Percentiles rank a stretch among this genome's conserved stretches.
These are phyloP conservation scores for Monosporozyma aquatica DNA, from an alignment of 805 yeast genomes.

Conservation along the genomic window DNA sequence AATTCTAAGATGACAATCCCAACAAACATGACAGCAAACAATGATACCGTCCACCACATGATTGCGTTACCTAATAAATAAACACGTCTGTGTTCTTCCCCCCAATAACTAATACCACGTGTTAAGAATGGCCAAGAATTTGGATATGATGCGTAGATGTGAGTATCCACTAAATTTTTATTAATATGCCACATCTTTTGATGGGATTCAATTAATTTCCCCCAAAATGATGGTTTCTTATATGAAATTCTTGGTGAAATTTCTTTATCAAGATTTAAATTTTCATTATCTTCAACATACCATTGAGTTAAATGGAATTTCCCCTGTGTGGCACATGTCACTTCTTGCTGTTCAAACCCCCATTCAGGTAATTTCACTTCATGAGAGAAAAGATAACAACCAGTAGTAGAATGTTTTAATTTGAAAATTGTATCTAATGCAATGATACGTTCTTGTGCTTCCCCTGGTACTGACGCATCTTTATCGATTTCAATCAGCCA, in stretches of 20 bases:
- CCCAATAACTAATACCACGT: slow-evolving; percentile 81
- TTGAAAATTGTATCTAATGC: slow-evolving; percentile 66
- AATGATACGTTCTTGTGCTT: slow-evolving; percentile 46
- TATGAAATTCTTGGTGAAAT: slow-evolving; percentile 43
- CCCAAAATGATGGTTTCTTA: slow-evolving; percentile 42
- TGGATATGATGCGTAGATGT: slow-evolving; percentile 65
- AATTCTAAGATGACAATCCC: slow-evolving; percentile 37
- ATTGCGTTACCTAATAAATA: slow-evolving; percentile 74
- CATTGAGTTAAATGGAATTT: slow-evolving; percentile 50
- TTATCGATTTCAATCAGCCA: slow-evolving; percentile 66
- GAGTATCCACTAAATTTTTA: slow-evolving; percentile 58
- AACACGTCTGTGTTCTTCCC: slow-evolving; percentile 43
- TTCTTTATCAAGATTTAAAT: slow-evolving; percentile 36
- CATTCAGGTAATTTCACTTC: slow-evolving; percentile 68
- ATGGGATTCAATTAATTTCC: slow-evolving; percentile 59
- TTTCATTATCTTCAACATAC: slow-evolving; percentile 65
- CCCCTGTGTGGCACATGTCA: slow-evolving; percentile 69
- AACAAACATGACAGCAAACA: slow-evolving; percentile 41
- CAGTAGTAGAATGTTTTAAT: slow-evolving; percentile 71
- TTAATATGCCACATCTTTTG: slow-evolving; percentile 71
- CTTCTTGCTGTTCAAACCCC: slow-evolving; percentile 83
- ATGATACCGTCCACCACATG: slow-evolving; percentile 65
- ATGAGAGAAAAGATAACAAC: slow-evolving; percentile 69
- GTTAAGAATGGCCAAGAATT: slow-evolving; percentile 62
- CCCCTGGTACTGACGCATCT: slow-evolving; percentile 39